Evolutionary conservation across 2,329 filamentous ascomycete species (phyloP).

Genomic region (Cladosporium halotolerans): DNA sequence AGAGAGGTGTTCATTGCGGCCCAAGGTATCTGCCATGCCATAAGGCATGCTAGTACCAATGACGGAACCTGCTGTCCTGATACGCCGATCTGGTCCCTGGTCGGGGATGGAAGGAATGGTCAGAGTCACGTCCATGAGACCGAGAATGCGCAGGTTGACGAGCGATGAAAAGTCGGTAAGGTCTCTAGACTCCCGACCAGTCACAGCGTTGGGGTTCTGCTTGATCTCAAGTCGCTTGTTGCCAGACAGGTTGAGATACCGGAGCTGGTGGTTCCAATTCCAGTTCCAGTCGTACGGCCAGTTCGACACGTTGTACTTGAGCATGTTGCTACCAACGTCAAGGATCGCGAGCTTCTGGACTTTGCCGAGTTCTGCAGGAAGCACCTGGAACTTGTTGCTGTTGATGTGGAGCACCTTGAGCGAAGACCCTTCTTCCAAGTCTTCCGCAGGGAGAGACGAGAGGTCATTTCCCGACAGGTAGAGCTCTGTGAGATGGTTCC

Average conservation of each 20-base stretch:
- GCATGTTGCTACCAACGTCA: constrained; percentile 87
- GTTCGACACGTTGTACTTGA: constrained; percentile 99
- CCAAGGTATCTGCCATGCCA: constrained; percentile 94
- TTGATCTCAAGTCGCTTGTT: constrained; percentile 95
- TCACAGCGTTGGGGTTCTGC: constrained; percentile 50
- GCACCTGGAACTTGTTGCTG: constrained; percentile 93
- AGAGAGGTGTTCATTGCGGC: constrained; percentile 87
- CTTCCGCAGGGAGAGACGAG: constrained; percentile 84
- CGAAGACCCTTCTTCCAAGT: constrained; percentile 81
- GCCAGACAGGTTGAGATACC: constrained; percentile 91
- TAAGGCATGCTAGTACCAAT: constrained; percentile 80
- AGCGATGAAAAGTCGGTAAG: constrained; percentile 88
- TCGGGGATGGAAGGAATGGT: constrained; percentile 91
- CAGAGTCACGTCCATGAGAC: constrained; percentile 95
- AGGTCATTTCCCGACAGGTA: constrained; percentile 94
- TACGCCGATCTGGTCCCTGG: constrained; percentile 87
- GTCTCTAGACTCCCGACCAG: constrained; percentile 57
- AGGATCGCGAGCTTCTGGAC: constrained; percentile 86
- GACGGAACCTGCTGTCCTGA: constrained; percentile 91
- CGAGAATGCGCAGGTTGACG: constrained; percentile 75
- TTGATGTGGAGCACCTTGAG: constrained; percentile 92
- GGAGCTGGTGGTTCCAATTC: constrained; percentile 94
- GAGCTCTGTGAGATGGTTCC: constrained; percentile 83
- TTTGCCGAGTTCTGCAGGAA: constrained; percentile 91
- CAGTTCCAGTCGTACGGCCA: constrained; percentile 99